These are phyloP conservation scores for Pistacia integerrima DNA, from an alignment of 345 rosid genomes.

Conservation along the genomic window DNA sequence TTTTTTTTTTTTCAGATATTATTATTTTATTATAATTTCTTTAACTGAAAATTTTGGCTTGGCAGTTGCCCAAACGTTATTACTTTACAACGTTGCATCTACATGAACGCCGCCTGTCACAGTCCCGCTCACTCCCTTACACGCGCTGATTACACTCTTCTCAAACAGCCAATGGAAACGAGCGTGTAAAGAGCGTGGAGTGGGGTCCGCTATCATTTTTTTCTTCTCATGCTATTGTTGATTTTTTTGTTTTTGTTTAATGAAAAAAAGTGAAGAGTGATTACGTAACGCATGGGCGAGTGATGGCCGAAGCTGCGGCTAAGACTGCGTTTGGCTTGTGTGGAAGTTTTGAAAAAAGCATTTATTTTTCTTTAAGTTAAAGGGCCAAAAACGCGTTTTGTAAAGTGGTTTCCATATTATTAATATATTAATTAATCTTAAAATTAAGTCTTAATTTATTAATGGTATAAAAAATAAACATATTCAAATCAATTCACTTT, in stretches of 20 bases:
- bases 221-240: neutral
- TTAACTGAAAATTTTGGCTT: neutral
- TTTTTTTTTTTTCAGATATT: neutral
- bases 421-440: too few species aligned
- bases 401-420: neutral
- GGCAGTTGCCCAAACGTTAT: slow-evolving; percentile 14
- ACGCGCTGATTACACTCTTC: neutral
- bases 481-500: too few species aligned
- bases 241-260: neutral
- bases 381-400: neutral
- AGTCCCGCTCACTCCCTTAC: neutral
- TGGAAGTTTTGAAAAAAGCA: neutral
- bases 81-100: slow-evolving; percentile 19
- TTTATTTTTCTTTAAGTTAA: neutral
- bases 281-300: neutral
- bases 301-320: slow-evolving; percentile 1
- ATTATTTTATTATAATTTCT: neutral
- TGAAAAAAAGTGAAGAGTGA: neutral
- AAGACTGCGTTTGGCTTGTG: slow-evolving; percentile 4
- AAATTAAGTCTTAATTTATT: too few species aligned
- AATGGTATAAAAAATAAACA: too few species aligned
- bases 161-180: neutral
- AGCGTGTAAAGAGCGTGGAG: neutral
- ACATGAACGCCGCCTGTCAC: neutral
- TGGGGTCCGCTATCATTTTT: neutral